Base-by-base conservation (phyloP, 2,329 filamentous ascomycete genomes). In the Neofusicoccum ribis region DNA sequence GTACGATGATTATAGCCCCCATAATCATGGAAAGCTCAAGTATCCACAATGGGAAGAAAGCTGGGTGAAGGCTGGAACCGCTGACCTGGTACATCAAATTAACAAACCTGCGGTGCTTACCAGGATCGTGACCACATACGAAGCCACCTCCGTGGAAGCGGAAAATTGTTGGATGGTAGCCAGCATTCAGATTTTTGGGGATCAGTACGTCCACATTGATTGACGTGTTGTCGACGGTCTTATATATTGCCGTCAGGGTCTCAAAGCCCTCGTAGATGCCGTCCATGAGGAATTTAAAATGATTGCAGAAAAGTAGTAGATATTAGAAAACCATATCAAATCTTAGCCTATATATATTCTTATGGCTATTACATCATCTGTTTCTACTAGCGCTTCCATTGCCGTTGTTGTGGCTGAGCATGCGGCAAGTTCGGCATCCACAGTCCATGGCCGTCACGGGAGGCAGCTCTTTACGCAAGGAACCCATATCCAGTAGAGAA, bases 61-160 rank as follows among this genome's bases (percentile, higher is more conserved):
- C 66, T 0, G 71, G 60, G 62, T 71, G 73, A 17, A 73, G 63
- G 37, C 70, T 72, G 23, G 71, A 70, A 6, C 74, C 75, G 14
- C 67, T 69, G 72, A 80, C 49, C 72, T 74, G 6, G 12, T 27
- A 3, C 8, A n/a, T 64, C n/a, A 17, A 17, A 31, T 17, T 47
- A 43, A 34, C 27, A 11, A 63, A 34, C 4, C 46, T 27, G 41
- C 36, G 12, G n/a, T 49, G 36, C 11, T 3, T 31, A 37, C 27
- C 6, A 41, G 6, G 15, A n/a, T 2, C 5, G 5, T 20, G 43
- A 31, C 14, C 14, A 66, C 69, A 68, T 72, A 80, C 78, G 51
- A 82, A 71, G 9, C 76, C 78, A 17, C 81, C 81, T 14, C 81
- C 81, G 44, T 83, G 81, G 56, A 79, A 81, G 37, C 77, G 78